Base-by-base conservation (phyloP, 441 rosid genomes). In the Flueggea neowawraea region DNA sequence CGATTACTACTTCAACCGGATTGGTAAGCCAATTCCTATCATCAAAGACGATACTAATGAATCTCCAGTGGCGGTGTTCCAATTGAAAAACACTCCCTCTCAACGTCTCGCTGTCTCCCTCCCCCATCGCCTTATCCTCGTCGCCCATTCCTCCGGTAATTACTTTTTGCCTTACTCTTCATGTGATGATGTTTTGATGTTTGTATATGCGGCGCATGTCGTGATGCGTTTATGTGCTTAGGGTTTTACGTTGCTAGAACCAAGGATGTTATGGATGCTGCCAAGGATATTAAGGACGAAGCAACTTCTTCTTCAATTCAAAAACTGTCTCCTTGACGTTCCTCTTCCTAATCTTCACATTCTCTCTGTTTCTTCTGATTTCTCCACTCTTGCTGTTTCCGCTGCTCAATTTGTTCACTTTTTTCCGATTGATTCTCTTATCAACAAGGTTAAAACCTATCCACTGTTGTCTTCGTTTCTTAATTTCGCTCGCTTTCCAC, bases 191-290 rank as follows among this genome's bases (percentile, higher is more conserved):
- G 32, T 12, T n/a, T 14, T 22, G 10, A 45, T 54, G 47, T 15
- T 31, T 56, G 15, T 63, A 31, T 54, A 16, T 54, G 59, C 45
- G 45, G 11, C 22, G 33, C n/a, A 22, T 43, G 55, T 43, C 9
- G 52, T 44, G 64, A 47, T 32, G 55, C 45, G 59, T 65, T 53
- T 67, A 16, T 59, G 51, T 52, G 66, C 11, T 16, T 75, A 94
- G 98, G 99, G 81, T 95, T 95, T 81, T 77, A 67, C 31, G 96
- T 84, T 52, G 96, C 84, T 61, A 85, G 76, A 70, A 88, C 88
- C 11, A 78, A 80, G 72, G 97, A 86, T 72, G 87, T 81, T 49
- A 81, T 85, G 60, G 80, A 80, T 63, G 79, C 82, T 6, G 85
- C 91, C 9, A 74, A 74, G 67, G 75, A 66, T 49, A 75, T 74